Evolutionary conservation across 116 monocot genomes (phyloP), one percentile per base, ranked within the genome.

Genomic region (Posidonia oceanica): DNA sequence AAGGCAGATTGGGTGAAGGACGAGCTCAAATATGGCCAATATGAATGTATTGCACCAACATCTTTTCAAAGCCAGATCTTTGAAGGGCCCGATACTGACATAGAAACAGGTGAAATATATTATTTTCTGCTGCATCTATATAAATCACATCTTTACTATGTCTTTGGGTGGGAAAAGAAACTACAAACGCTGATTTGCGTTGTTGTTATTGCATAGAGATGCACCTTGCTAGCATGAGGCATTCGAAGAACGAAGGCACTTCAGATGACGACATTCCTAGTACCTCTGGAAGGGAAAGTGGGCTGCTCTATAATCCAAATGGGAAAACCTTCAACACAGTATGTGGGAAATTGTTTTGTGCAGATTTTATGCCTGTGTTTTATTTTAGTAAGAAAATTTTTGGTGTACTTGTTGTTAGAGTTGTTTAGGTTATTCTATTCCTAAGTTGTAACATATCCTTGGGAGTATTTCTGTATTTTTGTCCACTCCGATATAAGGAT

Each of bases 41-140:
- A 89, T 77, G 89, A 81, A 76, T 66, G 77, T 72, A 75, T 82
- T 77, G 42, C 82, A 54, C 59, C 85, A 52, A 59, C 75, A 48
- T 70, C 85, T 37, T 92, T 92, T 68, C 85, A 92, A 64, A 89
- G 66, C 75, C 97, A 97, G 75, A 85, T 97, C 69, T 97, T 89
- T 85, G 92, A 92, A 79, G 97, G 97, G 4, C 89, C 93, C 66
- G 97, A 97, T 83, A 97, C 97, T 57, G 97, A 97, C 68, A 82
- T 92, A 54, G 93, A 92, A 84, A 97, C 92, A 80, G 97, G 97
- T 89, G 64, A 61, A 23, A 64, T 36, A 6, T 39, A 51, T 39
- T 58, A 57, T 57, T 39, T 58, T n/a, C 3, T 20, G 23, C 16
- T 18, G 10, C 67, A 17, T 53, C 39, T 23, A 14, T 23, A 4